Evolutionary conservation across 805 yeast genomes (phyloP), one percentile per base, ranked within the genome.

Genomic region (Starmerella etchellsii): DNA sequence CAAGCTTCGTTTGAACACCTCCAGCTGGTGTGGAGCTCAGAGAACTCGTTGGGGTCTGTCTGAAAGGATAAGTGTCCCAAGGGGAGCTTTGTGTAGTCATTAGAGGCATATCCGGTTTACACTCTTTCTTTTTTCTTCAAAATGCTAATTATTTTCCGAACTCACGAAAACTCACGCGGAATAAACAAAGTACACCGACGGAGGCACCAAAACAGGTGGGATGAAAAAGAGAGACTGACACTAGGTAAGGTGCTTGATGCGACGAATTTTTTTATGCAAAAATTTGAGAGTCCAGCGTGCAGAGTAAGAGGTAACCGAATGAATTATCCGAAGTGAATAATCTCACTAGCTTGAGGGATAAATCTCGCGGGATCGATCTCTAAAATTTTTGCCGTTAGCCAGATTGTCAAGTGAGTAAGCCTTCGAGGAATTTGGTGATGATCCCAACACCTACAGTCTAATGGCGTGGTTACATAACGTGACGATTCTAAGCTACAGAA

Each of bases 21-120:
- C 32, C 32, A 15, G 15, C 21, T 10, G 31, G 7, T 7, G 16
- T n/a, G 7, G 31, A 11, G 14, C 31, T 16, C 31, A 30, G 21
- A 8, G 32, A 18, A 14, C 21, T 16, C 25, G 36, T 22, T 15
- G 36, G 27, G 33, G 31, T 18, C 33, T 39, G 38, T 13, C 46
- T 22, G 33, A 42, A 39, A 2, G 46, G 42, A 35, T 42, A 42
- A 14, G 27, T 25, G 3, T 42, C 46, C 37, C 46, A 39, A 4
- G 41, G 45, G 2, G 39, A 42, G 8, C 36, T 24, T n/a, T 36
- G 46, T 7, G 36, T 34, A 4, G 45, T 32, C n/a, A 39, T 36
- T 7, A 40, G 16, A 13, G 46, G 46, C 46, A 42, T 42, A 15
- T 16, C 32, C 32, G 13, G 8, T 30, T 15, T 13, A 28, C n/a